Base-by-base conservation (phyloP, 345 rosid genomes). In the Hibiscus tridactylites region DNA sequence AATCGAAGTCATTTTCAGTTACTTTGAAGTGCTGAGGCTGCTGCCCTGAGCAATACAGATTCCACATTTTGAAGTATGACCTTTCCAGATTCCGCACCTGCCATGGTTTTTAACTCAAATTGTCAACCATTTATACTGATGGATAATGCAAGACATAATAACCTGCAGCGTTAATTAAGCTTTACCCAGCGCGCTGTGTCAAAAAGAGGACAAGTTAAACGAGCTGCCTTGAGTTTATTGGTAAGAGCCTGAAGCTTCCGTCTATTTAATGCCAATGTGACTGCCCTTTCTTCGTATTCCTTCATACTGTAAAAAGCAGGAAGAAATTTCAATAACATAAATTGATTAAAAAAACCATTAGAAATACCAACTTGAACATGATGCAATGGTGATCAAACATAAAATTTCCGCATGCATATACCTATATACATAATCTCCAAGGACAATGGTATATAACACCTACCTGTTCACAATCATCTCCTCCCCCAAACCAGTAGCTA, bases 381-480 rank as follows among this genome's bases (percentile, higher is more conserved):
- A 17, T 17, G 11, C 4, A 50, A 13, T 50, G 6, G 1, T 50
- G 54, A 50, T 4, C 6, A 7, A 50, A 50, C 17, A 13, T 50
- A 15, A 21, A 3, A 7, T 9, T 21, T 3, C 61, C 3, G 33
- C 7, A 26, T 24, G 11, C 13, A 26, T 58, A 58, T n/a, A 16
- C 56, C 6, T 3, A 17, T 6, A 52, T 21, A 19, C 13, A 21
- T 21, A 56, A 21, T 9, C 12, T 19, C 60, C 60, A 19, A 56
- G 60, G 60, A 56, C 29, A 11, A 17, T 4, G 12, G 15, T 15
- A 26, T 15, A 26, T 21, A 57, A 46, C 4, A 24, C 78, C 31
- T 68, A 95, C 99, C 91, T 88, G 75, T 75, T 88, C 54, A 92
- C 98, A 76, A 96, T 90, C 99, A 96, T 96, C 82, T 91, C 99